phyloP scores from a whole-genome alignment of 2,329 filamentous ascomycete species.

The Cordyceps cateniannulata region DNA sequence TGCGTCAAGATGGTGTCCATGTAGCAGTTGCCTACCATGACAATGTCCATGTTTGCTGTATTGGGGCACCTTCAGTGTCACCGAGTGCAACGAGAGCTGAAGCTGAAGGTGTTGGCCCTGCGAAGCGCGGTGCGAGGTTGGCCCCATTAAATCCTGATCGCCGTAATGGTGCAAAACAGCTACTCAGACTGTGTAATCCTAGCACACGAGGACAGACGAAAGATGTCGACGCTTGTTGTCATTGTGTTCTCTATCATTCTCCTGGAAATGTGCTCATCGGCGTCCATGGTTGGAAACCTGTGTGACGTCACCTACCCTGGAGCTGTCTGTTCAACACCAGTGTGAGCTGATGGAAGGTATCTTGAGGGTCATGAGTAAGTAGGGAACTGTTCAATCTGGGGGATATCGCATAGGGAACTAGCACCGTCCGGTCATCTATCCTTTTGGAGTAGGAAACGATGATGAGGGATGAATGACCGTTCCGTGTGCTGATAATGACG shows the following conservation, averaged over 20 bases:
- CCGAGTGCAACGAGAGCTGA: background rate
- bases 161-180: background rate
- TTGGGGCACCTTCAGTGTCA: background rate
- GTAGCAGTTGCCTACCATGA: conserved; percentile 63
- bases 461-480: no score
- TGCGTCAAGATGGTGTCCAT: conserved; percentile 64
- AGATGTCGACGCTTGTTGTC: background rate
- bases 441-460: no score
- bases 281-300: background rate
- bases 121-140: background rate
- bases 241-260: no score
- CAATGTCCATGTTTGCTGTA: conserved; percentile 44
- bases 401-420: no score
- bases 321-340: background rate
- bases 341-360: background rate
- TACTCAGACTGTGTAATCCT: background rate
- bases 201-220: no score
- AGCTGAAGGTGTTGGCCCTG: background rate
- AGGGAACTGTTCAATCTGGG: no score
- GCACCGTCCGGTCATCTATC: no score
- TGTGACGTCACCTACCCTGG: background rate
- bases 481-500: no score
- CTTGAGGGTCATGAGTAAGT: no score
- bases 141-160: background rate
- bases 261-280: background rate